A percentile compares a stretch with the other conserved stretches of the same genome.
Evolutionary conservation across 1,139 yeast species (phyloP).

Genomic region (Keqinozyma sinolaborantium): DNA sequence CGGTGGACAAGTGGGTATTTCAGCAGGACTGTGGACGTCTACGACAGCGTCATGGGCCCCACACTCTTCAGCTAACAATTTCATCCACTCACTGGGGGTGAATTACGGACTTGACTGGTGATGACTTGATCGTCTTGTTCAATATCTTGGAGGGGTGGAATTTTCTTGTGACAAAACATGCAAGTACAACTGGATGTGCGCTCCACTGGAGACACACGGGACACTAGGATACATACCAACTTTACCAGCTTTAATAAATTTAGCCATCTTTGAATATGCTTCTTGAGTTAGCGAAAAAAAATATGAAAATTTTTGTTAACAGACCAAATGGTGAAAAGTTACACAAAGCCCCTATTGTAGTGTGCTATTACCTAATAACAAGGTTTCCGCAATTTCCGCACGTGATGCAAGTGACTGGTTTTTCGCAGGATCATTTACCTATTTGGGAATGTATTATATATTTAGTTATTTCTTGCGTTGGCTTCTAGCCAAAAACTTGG

Average conservation of each 20-base stretch:
- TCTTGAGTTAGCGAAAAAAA: slow-evolving; percentile 9
- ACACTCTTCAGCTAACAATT: no score
- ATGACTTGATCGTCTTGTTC: no score
- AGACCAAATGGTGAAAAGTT: slow-evolving; percentile 7
- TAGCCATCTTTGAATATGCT: slow-evolving; percentile 63
- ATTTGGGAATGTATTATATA: no score
- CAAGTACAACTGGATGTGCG: neutral
- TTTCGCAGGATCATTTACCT: no score
- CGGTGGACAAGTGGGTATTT: no score
- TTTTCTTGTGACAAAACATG: no score
- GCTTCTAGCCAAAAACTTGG: slow-evolving; percentile 43
- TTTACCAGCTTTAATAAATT: slow-evolving; percentile 99
- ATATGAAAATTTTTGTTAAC: slow-evolving; percentile 9
- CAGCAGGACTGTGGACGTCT: no score
- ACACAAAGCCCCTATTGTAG: slow-evolving; percentile 7
- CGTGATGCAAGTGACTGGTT: slow-evolving; percentile 2
- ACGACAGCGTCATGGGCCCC: no score
- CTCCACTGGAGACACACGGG: neutral
- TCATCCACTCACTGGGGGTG: no score
- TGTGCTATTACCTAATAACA: neutral
- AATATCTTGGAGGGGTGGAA: no score
- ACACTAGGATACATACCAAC: slow-evolving; percentile 78
- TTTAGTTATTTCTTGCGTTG: slow-evolving; percentile 29
- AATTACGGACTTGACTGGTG: no score
- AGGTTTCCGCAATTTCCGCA: neutral